Conservation (phyloP, 2,329 filamentous ascomycete species). For the Fusarium praegraminearum region DNA sequence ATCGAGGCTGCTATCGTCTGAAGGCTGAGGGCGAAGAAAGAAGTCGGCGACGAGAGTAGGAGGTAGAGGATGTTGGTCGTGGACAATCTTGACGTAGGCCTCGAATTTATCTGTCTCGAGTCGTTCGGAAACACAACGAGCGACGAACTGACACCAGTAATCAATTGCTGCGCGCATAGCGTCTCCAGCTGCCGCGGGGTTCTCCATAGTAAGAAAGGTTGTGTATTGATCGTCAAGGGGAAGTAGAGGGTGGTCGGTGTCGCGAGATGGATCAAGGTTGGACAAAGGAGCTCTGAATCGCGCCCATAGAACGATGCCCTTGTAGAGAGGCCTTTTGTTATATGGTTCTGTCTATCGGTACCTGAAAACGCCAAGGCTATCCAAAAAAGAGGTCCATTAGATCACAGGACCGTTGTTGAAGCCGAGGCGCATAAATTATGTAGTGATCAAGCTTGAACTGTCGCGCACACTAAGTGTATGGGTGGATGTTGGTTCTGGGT, state of each 20-base stretch:
- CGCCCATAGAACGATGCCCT: conserved; percentile 17
- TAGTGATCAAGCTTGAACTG: conserved; percentile 27
- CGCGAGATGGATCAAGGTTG: conserved; percentile 2
- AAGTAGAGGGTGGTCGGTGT: conserved; percentile 2
- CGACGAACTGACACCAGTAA: conserved; percentile 65
- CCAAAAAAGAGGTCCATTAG: neutral
- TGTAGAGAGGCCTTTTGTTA: neutral
- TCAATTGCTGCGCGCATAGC: conserved; percentile 48
- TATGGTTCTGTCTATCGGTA: neutral
- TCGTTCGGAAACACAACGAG: conserved; percentile 62
- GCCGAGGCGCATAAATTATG: conserved; percentile 26
- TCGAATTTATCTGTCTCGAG: conserved; percentile 67
- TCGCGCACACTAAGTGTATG: conserved; percentile 13
- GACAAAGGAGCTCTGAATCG: conserved; percentile 19
- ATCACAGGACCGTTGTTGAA: conserved; percentile 1
- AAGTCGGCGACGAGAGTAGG: conserved; percentile 67
- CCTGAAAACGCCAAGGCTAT: neutral
- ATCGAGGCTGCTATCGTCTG: conserved; percentile 65
- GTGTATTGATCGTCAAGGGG: neutral
- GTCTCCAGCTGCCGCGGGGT: conserved; percentile 33
- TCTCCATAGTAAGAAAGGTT: conserved; percentile 46
- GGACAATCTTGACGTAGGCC: conserved; percentile 62
- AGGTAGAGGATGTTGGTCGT: conserved; percentile 64
- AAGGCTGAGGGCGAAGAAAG: conserved; percentile 66
- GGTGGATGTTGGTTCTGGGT: neutral